Evolutionary conservation across 345 rosid species (phyloP).

Genomic region (Eucalyptus sp.): DNA sequence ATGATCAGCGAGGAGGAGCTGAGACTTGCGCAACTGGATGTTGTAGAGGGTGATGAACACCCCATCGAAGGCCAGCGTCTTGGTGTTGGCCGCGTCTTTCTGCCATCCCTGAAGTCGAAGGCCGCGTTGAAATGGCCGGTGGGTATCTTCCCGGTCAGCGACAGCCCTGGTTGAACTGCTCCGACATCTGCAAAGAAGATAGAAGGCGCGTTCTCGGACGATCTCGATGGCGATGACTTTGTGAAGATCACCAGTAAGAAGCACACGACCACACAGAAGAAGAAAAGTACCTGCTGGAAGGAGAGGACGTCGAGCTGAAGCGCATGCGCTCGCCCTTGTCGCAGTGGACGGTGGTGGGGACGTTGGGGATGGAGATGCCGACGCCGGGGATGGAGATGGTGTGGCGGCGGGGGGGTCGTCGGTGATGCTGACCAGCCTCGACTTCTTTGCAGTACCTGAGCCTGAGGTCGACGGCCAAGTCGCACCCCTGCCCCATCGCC

Average conservation of each 20-base stretch:
- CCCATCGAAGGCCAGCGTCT: conserved; percentile 43
- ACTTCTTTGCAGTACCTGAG: conserved; percentile 3
- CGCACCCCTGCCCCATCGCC: conserved; percentile 6
- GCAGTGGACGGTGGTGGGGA: conserved; percentile 32
- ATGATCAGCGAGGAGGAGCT: conserved; percentile 23
- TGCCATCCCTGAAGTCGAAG: conserved; percentile 38
- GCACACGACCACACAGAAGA: not conserved
- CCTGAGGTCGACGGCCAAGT: conserved; percentile 6
- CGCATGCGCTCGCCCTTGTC: conserved; percentile 38
- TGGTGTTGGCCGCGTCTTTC: conserved; percentile 40
- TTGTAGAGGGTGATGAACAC: conserved; percentile 34
- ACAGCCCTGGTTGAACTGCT: conserved; percentile 40
- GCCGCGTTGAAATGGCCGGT: conserved; percentile 36
- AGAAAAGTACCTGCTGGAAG: conserved; percentile 27
- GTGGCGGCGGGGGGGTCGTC: not conserved
- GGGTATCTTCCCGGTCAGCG: conserved; percentile 38
- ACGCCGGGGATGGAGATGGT: conserved; percentile 14
- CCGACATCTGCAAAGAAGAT: conserved; percentile 24
- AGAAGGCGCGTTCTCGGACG: not conserved
- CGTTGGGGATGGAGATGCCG: conserved; percentile 11
- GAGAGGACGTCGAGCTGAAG: conserved; percentile 34
- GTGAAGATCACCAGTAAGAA: not conserved
- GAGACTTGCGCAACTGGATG: conserved; percentile 34
- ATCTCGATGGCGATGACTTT: not conserved
- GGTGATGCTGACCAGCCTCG: not conserved